phyloP scores from a whole-genome alignment of 495 filamentous ascomycete genomes.

The Penicillium riverlandense region DNA sequence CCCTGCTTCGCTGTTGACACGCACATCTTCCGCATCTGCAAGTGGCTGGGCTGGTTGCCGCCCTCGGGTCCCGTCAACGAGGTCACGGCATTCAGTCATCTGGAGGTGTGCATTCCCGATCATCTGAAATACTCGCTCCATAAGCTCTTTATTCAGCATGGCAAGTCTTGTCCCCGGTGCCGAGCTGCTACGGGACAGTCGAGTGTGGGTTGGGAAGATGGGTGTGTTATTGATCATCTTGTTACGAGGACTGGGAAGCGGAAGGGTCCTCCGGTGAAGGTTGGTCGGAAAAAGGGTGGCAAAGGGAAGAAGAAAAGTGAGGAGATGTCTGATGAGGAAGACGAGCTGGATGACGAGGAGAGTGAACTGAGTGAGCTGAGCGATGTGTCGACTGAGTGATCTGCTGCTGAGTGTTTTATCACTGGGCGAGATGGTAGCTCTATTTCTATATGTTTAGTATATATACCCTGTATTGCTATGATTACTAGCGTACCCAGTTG shows the following conservation, averaged over 20 bases:
- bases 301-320: neutral
- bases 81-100: slow-evolving; percentile 70
- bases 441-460: too few relatives aligned
- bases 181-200: slow-evolving; percentile 46
- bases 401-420: too few relatives aligned
- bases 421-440: too few relatives aligned
- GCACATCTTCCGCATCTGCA: slow-evolving; percentile 72
- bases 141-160: slow-evolving; percentile 80
- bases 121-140: slow-evolving; percentile 86
- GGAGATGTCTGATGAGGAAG: neutral
- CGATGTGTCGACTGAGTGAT: too few relatives aligned
- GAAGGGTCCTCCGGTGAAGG: slow-evolving; percentile 16
- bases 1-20: slow-evolving; percentile 84
- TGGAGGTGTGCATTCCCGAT: slow-evolving; percentile 74
- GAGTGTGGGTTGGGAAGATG: slow-evolving; percentile 38
- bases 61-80: slow-evolving; percentile 43
- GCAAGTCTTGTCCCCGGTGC: slow-evolving; percentile 73
- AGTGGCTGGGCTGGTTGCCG: slow-evolving; percentile 82
- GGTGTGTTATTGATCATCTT: slow-evolving; percentile 46
- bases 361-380: neutral
- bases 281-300: neutral
- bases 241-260: slow-evolving; percentile 37
- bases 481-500: too few relatives aligned
- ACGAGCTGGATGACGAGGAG: neutral
- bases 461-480: too few relatives aligned